Evolutionary conservation across 805 yeast species (phyloP).

Genomic region (Yarrowia keelungensis): DNA sequence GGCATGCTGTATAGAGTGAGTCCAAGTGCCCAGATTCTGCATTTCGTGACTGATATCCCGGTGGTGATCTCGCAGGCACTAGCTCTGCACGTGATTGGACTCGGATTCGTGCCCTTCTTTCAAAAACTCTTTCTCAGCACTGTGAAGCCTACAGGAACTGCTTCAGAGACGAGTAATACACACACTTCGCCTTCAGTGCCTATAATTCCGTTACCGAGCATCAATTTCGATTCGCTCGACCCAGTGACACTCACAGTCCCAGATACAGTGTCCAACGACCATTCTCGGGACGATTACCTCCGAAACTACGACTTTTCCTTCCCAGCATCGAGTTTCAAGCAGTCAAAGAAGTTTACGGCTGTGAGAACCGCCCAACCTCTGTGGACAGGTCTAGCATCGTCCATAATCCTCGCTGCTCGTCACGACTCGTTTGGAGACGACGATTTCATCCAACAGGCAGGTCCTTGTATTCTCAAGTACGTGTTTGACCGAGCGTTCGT

Average conservation of each 20-base stretch:
- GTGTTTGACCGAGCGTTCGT: conserved; percentile 49
- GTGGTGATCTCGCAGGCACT: conserved; percentile 45
- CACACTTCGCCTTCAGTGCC: conserved; percentile 13
- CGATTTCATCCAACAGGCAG: conserved; percentile 41
- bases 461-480: conserved; percentile 47
- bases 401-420: conserved; percentile 49
- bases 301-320: conserved; percentile 43
- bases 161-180: neutral
- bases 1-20: conserved; percentile 41
- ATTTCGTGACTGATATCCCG: conserved; percentile 47
- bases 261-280: neutral
- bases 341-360: conserved; percentile 46
- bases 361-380: conserved; percentile 48
- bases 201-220: conserved; percentile 7
- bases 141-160: conserved; percentile 11
- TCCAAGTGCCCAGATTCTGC: conserved; percentile 44
- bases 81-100: conserved; percentile 49
- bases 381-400: conserved; percentile 50
- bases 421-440: conserved; percentile 43
- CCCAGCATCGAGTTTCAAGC: conserved; percentile 44
- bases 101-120: conserved; percentile 47
- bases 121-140: conserved; percentile 45
- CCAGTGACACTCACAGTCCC: conserved; percentile 39
- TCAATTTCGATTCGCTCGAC: conserved; percentile 28
- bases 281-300: conserved; percentile 14